A percentile compares a stretch with the other conserved stretches of the same genome.
Evolutionary conservation across 306 rosid genomes (phyloP).

Genomic region (Acacia acuminata): DNA sequence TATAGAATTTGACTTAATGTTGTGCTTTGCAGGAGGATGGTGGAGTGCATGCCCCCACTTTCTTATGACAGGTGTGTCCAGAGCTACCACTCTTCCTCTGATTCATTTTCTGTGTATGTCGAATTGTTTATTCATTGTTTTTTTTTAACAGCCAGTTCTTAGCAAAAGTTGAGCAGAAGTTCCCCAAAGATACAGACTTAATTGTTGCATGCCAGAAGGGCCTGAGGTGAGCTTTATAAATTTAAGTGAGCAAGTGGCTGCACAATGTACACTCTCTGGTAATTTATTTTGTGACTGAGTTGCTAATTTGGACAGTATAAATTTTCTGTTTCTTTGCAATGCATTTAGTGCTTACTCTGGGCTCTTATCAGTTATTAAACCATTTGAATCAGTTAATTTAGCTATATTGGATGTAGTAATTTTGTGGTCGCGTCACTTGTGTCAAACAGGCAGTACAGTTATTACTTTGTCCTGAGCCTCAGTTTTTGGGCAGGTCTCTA

Average conservation of each 20-base stretch:
- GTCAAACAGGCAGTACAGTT: conserved; percentile 2
- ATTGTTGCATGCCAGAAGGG: conserved; percentile 96
- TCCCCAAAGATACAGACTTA: conserved; percentile 77
- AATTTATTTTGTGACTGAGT: conserved; percentile 6
- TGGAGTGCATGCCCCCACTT: conserved; percentile 89
- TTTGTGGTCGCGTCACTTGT: conserved; percentile 8
- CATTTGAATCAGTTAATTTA: not conserved
- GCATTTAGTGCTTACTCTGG: conserved; percentile 20
- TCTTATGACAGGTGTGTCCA: conserved; percentile 72
- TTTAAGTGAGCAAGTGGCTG: conserved; percentile 11
- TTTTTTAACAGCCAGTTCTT: conserved; percentile 65
- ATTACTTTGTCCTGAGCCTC: conserved; percentile 23
- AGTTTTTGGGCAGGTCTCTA: conserved; percentile 63
- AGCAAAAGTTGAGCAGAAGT: conserved; percentile 72
- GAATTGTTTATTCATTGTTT: conserved; percentile 26
- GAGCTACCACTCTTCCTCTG: conserved; percentile 9
- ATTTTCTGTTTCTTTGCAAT: conserved; percentile 22
- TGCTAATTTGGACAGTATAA: not conserved
- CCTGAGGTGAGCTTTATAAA: conserved; percentile 58
- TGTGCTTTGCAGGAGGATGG: conserved; percentile 79
- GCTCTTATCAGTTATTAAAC: conserved; percentile 4
- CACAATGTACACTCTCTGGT: conserved; percentile 15
- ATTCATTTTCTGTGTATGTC: conserved; percentile 14
- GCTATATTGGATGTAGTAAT: conserved; percentile 5
- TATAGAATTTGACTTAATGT: conserved; percentile 27